phyloP scores from a whole-genome alignment of 371 early-diverging fungal species.

The Mucor mucedo region DNA sequence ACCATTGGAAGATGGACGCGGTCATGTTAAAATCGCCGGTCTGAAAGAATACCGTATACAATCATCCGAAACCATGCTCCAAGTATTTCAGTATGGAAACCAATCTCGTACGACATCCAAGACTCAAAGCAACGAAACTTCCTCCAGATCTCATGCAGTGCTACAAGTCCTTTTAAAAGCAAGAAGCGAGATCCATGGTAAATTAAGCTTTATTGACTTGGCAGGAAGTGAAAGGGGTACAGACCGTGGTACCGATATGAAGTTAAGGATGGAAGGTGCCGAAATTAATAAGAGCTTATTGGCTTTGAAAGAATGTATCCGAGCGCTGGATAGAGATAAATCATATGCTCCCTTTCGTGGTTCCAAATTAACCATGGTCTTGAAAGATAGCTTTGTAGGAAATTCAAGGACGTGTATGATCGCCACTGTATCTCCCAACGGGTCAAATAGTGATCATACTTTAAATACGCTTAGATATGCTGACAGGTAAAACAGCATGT shows the following conservation, averaged over 20 bases:
- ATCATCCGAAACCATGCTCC: constrained; percentile 78
- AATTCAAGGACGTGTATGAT: constrained; percentile 97
- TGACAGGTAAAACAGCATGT: constrained; percentile 64
- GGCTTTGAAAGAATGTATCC: constrained; percentile 97
- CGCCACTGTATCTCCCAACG: constrained; percentile 94
- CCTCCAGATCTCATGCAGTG: constrained; percentile 97
- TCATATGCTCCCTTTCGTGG: constrained; percentile 97
- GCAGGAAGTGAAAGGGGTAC: constrained; percentile 99
- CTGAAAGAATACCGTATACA: constrained; percentile 82
- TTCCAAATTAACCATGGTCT: constrained; percentile 94
- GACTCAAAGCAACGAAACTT: constrained; percentile 95
- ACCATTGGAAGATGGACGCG: constrained; percentile 96
- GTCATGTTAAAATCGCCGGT: constrained; percentile 89
- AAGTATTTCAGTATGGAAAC: constrained; percentile 92
- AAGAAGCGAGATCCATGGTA: constrained; percentile 69
- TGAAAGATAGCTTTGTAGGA: constrained; percentile 98
- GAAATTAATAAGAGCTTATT: constrained; percentile 98
- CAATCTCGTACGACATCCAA: constrained; percentile 85
- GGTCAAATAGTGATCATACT: constrained; percentile 94
- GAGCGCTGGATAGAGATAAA: constrained; percentile 93
- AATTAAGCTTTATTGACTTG: constrained; percentile 97
- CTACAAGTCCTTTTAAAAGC: constrained; percentile 84
- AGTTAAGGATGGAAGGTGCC: constrained; percentile 79
- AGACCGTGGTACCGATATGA: constrained; percentile 89
- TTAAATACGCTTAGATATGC: constrained; percentile 99